These are phyloP conservation scores for Paramecium biaurelia DNA, from an alignment of 73 alveolate species.

Conservation along the genomic window DNA sequence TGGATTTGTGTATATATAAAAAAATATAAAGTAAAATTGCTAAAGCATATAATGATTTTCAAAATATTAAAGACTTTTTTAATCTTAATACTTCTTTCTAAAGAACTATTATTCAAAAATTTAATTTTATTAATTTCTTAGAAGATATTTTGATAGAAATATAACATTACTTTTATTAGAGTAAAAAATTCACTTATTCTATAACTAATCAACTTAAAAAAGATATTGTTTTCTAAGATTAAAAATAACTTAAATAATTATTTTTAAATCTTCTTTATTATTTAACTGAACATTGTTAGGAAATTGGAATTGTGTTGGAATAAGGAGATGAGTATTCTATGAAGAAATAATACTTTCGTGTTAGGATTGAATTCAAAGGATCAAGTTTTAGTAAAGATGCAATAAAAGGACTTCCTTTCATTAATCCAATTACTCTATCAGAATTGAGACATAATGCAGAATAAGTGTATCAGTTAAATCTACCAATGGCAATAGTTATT, in stretches of 20 bases:
- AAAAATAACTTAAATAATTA: not conserved
- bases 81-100: not conserved
- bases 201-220: not conserved
- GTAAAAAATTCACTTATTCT: not conserved
- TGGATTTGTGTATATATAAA: not conserved
- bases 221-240: not conserved
- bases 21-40: not conserved
- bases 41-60: not conserved
- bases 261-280: not conserved
- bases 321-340: not conserved
- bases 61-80: not conserved
- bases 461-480: not conserved
- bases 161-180: not conserved
- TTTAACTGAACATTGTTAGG: not conserved
- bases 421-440: not conserved
- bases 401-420: not conserved
- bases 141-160: not conserved
- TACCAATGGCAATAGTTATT: not conserved
- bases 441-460: conserved; percentile 4
- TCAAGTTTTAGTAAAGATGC: not conserved
- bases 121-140: not conserved
- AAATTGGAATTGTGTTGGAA: not conserved
- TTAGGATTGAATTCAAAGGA: not conserved
- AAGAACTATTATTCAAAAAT: not conserved
- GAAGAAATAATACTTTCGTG: not conserved